A percentile compares a stretch with the other conserved stretches of the same genome.
Conservation (phyloP, 106 monocot genomes). For the Apostasia ramifera region DNA sequence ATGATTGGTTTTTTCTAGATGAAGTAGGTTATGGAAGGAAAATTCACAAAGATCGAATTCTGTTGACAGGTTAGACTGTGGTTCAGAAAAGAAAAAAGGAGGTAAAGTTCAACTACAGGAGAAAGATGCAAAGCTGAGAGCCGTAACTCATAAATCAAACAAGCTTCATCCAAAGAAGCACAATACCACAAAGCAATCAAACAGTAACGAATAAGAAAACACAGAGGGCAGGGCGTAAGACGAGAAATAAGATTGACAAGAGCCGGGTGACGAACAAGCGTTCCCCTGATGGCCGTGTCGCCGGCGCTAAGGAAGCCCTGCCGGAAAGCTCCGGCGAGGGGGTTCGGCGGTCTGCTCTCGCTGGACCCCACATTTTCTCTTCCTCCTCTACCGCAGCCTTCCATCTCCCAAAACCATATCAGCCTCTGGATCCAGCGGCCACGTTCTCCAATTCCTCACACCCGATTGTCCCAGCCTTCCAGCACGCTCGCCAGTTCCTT, state of each 20-base stretch:
- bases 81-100: too few species aligned
- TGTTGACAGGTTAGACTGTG: too few species aligned
- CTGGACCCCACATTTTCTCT: constrained; percentile 26
- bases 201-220: not conserved
- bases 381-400: constrained; percentile 18
- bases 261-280: constrained; percentile 14
- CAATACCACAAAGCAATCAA: not conserved
- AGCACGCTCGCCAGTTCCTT: not conserved
- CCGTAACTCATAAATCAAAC: too few species aligned
- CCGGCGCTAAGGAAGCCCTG: constrained; percentile 10
- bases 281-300: constrained; percentile 9
- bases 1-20: too few species aligned
- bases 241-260: constrained; percentile 8
- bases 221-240: not conserved
- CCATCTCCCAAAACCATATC: constrained; percentile 20
- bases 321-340: constrained; percentile 20
- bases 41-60: too few species aligned
- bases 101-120: too few species aligned
- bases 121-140: too few species aligned
- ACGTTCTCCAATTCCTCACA: too few species aligned
- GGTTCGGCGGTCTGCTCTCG: constrained; percentile 39
- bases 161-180: too few species aligned
- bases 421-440: constrained; percentile 1
- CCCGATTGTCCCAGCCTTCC: too few species aligned
- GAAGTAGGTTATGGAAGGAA: too few species aligned